Conservation (phyloP, 2,329 filamentous ascomycete species). For the Fusarium caatingaense region DNA sequence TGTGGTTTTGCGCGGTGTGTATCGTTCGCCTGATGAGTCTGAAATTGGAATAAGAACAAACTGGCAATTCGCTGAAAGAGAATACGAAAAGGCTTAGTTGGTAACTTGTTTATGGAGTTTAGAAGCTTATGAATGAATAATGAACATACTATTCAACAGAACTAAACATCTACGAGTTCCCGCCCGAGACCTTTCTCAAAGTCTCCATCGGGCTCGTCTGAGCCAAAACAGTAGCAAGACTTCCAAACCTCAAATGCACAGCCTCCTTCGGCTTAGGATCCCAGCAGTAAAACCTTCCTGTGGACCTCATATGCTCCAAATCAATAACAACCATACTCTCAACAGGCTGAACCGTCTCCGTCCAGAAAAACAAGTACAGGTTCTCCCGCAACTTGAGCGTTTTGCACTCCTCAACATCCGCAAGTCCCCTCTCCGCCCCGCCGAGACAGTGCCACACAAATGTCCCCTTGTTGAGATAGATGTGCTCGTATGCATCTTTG, state of each 20-base stretch:
- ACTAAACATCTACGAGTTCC: neutral
- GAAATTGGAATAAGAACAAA: rapidly evolving
- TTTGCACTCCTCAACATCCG: conserved; percentile 27
- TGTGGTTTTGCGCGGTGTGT: rapidly evolving
- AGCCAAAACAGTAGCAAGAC: conserved; percentile 18
- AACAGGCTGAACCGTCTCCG: conserved; percentile 31
- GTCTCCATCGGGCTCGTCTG: conserved; percentile 7
- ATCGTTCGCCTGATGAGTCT: neutral
- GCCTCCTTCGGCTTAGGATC: conserved; percentile 24
- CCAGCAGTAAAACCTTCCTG: conserved; percentile 30
- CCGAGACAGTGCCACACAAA: conserved; percentile 28
- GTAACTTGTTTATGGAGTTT: neutral
- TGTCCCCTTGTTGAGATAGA: conserved; percentile 31
- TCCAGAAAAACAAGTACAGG: conserved; percentile 34
- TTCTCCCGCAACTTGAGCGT: conserved; percentile 22
- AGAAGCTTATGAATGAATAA: no score
- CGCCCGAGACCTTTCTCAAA: neutral
- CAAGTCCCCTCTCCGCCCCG: conserved; percentile 24
- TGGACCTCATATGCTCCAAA: conserved; percentile 28
- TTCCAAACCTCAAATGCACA: conserved; percentile 29
- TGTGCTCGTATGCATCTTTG: conserved; percentile 27
- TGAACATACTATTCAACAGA: neutral
- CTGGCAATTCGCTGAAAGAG: rapidly evolving
- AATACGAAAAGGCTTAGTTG: neutral
- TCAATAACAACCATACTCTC: conserved; percentile 26